Base-by-base conservation (phyloP, 139 green algal genomes). In the Chlamydomonas sphaeroides region DNA sequence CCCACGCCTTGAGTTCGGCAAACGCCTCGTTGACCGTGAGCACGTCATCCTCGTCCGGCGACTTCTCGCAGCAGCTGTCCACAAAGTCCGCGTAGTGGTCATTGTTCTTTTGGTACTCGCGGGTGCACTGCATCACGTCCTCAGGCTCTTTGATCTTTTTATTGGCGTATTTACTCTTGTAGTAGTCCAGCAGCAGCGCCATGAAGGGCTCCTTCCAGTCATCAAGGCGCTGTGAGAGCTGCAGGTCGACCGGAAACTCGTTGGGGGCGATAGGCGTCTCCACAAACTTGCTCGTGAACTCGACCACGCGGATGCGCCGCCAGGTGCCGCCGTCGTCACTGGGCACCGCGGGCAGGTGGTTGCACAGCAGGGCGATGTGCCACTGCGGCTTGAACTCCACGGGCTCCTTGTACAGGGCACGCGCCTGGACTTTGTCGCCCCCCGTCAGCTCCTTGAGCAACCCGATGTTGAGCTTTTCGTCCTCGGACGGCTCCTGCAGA, bases 201-300 rank as follows among this genome's bases (percentile, higher is more conserved):
- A 87, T 87, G 81, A 87, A 83, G 30, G 65, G 48, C 81, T 83
- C 66, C 21, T 30, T 35, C 82, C 82, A 87, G 5, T 48, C 30
- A 6, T 73, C 70, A 1, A 78, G 61, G 14, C 77, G 72, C 21
- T 33, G 23, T 2, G 39, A 53, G 15, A 85, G 68, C 23, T 79
- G 57, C 57, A 45, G 35, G 79, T 85, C 79, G 15, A 79, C 57
- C 11, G 56, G 56, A 21, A 79, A 80, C 68, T 85, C 68, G 68
- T 65, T 56, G 35, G 68, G 57, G 14, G 77, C 42, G 49, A 56
- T 70, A 32, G 79, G 79, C 21, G 15, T 53, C n/a, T 45, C n/a
- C 11, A 74, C 48, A 70, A 87, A 87, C 49, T 73, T 51, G 65
- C 48, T 79, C 7, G 14, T 33, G 65, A 78, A 87, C 48, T 79